Evolutionary conservation across 768 basidiomycete species (phyloP), one percentile per base, ranked within the genome.

Genomic region (Hygrocybe coccinea): DNA sequence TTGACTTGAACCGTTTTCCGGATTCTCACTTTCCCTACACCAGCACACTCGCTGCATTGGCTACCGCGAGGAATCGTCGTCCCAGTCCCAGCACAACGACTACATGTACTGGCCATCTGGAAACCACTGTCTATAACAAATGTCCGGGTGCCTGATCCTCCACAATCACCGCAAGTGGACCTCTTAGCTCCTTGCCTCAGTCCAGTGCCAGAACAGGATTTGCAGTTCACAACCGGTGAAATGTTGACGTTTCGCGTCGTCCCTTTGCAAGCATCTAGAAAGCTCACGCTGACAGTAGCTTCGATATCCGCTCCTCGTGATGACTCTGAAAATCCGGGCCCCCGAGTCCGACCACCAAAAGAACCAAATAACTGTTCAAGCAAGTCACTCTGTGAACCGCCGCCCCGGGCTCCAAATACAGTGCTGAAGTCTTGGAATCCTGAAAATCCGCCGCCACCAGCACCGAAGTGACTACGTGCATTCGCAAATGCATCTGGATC

Each of bases 181-280:
- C 89, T 80, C 72, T 94, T 89, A 35, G 89, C 84, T 33, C 95
- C 95, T 19, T 82, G 71, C 71, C 89, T 97, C 66, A 99, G 71
- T 7, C 97, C 97, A 62, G 79, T 82, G 11, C 93, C 94, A 37
- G 83, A 80, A 73, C 97, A 99, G 8, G 91, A 80, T 39, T 73
- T 72, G 68, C 97, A 98, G 62, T 92, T 82, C 45, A 85, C 82
- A 39, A 98, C 82, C 11, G 94, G 91, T 17, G 83, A 84, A 57
- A 91, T 77, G 54, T 81, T 84, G 62, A 97, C 76, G 55, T 81
- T 86, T 54, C 87, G 84, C 46, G 79, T 80, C 15, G 88, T 76
- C 49, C 97, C 97, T 71, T 89, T 92, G 75, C 91, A 93, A n/a
- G 95, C 89, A 58, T 99, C 97, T 71, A 95, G 81, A 74, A 99